Base-by-base conservation (phyloP, 768 basidiomycete genomes). In the Russula abietina region DNA sequence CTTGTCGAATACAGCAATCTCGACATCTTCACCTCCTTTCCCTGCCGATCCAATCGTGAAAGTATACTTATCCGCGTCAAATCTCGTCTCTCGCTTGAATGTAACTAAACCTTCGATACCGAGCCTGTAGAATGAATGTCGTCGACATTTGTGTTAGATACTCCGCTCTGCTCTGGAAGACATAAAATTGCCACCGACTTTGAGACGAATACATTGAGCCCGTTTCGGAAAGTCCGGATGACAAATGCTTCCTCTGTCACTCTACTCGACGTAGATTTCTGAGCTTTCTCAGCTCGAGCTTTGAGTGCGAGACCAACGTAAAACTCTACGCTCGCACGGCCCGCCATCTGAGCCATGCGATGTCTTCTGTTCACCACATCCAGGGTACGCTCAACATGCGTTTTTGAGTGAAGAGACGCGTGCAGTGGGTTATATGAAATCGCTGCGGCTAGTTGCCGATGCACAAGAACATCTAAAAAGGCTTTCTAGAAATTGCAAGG, bases 341-440 rank as follows among this genome's bases (percentile, higher is more conserved):
- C 87, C 0, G 97, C 97, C 90, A 95, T 96, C 71, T 99, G 97
- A 0, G 97, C 97, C 84, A 96, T 89, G 30, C 96, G 83, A 72
- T 99, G 96, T 19, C 95, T 82, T 48, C 87, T 83, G 70, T 98
- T 99, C 56, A 98, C 89, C 26, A 89, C 85, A 60, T 87, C 87
- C 66, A 98, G 75, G 8, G 90, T 82, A 22, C 87, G 84, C 71
- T 98, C 97, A 3, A 98, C 91, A 69, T 93, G 86, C 16, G 82
- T 73, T 72, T 94, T 93, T 0, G 92, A 92, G 69, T 97, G 93
- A 1, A 99, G 78, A 0, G 89, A 86, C 0, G 91, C 82, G 71
- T 98, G 95, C 0, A 99, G 81, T 1, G 94, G 81, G 0, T 83
- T 73, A 67, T 91, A 89, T 2, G 84, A 85, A 69, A 98, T 97